These are phyloP conservation scores for Yarrowia sp. DNA, from an alignment of 805 yeast genomes.

Conservation along the genomic window DNA sequence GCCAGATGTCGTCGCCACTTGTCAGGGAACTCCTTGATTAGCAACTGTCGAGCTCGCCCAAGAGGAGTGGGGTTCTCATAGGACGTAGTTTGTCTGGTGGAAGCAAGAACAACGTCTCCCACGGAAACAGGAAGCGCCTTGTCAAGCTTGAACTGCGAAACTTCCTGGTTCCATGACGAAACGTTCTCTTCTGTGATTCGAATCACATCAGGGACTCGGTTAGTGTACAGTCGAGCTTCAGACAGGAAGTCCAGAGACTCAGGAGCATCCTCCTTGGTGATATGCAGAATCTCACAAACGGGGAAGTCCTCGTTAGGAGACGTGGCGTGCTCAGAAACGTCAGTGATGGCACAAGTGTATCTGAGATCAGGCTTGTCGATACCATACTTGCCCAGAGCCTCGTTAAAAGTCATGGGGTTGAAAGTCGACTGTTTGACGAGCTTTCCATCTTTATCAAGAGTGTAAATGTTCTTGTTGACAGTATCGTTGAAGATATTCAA, in stretches of 20 bases:
- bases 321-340: slow-evolving; percentile 51
- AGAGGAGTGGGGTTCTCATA: slow-evolving; percentile 96
- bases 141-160: slow-evolving; percentile 11
- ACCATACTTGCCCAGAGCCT: slow-evolving; percentile 78
- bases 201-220: slow-evolving; percentile 40
- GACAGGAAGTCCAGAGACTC: slow-evolving; percentile 31
- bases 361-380: slow-evolving; percentile 95
- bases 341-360: slow-evolving; percentile 55
- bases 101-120: slow-evolving; percentile 79
- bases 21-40: slow-evolving; percentile 62
- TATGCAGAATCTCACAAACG: slow-evolving; percentile 61
- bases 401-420: slow-evolving; percentile 60
- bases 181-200: slow-evolving; percentile 17
- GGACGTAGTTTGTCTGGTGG: slow-evolving; percentile 71
- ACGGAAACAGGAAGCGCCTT: slow-evolving; percentile 58
- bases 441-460: slow-evolving; percentile 43
- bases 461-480: slow-evolving; percentile 49
- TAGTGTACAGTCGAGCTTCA: slow-evolving; percentile 38
- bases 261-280: slow-evolving; percentile 10
- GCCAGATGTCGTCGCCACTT: slow-evolving; percentile 55
- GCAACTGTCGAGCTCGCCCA: slow-evolving; percentile 81
- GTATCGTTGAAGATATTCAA: slow-evolving; percentile 62
- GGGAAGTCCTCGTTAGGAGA: slow-evolving; percentile 58
- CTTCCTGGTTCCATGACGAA: slow-evolving; percentile 26
- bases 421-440: slow-evolving; percentile 33